A percentile compares a stretch with the other conserved stretches of the same genome.
These are phyloP conservation scores for Peterozyma toletana DNA, from an alignment of 805 yeast species.

Conservation along the genomic window DNA sequence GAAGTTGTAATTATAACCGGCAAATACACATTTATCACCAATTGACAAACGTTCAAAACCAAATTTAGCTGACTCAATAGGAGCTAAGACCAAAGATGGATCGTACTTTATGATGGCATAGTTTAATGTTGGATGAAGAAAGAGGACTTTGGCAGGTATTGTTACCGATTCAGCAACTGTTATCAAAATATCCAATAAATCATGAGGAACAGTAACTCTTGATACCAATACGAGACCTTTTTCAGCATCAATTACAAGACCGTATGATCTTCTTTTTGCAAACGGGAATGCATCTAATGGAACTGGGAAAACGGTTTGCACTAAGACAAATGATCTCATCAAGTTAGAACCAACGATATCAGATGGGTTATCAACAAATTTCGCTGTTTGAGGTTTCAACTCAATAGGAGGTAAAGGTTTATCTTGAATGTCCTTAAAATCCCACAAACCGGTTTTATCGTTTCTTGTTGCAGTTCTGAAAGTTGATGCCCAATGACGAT, in stretches of 20 bases:
- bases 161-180: constrained; percentile 82
- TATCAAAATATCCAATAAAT: constrained; percentile 64
- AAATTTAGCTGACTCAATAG: constrained; percentile 61
- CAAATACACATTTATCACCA: constrained; percentile 71
- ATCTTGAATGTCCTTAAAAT: constrained; percentile 43
- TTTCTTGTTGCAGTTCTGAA: constrained; percentile 63
- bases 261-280: constrained; percentile 57
- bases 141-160: constrained; percentile 73
- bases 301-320: constrained; percentile 56
- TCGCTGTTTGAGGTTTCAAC: constrained; percentile 54
- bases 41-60: constrained; percentile 49
- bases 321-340: constrained; percentile 65
- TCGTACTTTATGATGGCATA: constrained; percentile 82
- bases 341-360: constrained; percentile 44
- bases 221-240: constrained; percentile 78
- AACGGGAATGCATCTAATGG: constrained; percentile 72
- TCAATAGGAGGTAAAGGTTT: constrained; percentile 53
- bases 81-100: constrained; percentile 64
- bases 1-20: constrained; percentile 70
- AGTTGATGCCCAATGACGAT: constrained; percentile 77
- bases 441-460: constrained; percentile 51
- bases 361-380: constrained; percentile 61
- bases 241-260: constrained; percentile 74
- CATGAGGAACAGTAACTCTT: constrained; percentile 76
- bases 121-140: constrained; percentile 82